Evolutionary conservation across 352 stramenopile genomes (phyloP), one percentile per base, ranked within the genome.

Genomic region (Globisporangium acanthophoron): DNA sequence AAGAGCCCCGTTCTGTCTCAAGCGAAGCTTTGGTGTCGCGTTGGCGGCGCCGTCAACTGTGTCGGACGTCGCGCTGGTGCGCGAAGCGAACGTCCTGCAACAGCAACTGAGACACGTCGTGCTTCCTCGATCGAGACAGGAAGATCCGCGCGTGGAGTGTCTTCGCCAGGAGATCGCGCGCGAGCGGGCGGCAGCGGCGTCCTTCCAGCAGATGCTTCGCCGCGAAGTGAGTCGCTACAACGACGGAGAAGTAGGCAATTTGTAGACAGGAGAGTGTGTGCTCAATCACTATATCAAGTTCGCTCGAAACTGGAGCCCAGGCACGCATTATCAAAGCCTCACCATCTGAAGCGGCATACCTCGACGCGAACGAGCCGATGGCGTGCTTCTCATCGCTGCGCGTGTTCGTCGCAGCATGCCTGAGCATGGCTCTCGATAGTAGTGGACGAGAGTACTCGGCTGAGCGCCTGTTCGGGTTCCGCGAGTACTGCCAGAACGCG

Each of bases 161-260:
- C 76, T 92, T 5, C 69, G 73, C 41, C 58, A 80, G 1, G 73
- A 83, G 54, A 85, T 90, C 46, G 63, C 77, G 18, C 79, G 69
- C 31, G 78, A 92, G 31, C 68, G 64, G 20, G 70, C 63, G 3
- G 70, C 73, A 4, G 64, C 76, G 1, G 70, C 74, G 3, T 67
- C 72, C 33, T 92, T 76, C 62, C 73, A 88, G 56, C 76, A 76
- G 47, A 79, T 87, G 66, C 67, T 92, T 9, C 74, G 68, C 8
- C 74, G 72, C 31, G 79, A 86, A 52, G 52, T 92, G 35, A 59
- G 64, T 31, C 69, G 69, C 16, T 88, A 76, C 74, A 54, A 60
- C 35, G 5, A 21, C 33, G 18, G 37, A 18, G 37, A 43, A 18
- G 37, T 18, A 6, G 12, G 37, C 11, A 6, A 18, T 1, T 43